A percentile compares a stretch with the other conserved stretches of the same genome.
phyloP scores from a whole-genome alignment of 345 rosid genomes.

The Erucastrum elatum region DNA sequence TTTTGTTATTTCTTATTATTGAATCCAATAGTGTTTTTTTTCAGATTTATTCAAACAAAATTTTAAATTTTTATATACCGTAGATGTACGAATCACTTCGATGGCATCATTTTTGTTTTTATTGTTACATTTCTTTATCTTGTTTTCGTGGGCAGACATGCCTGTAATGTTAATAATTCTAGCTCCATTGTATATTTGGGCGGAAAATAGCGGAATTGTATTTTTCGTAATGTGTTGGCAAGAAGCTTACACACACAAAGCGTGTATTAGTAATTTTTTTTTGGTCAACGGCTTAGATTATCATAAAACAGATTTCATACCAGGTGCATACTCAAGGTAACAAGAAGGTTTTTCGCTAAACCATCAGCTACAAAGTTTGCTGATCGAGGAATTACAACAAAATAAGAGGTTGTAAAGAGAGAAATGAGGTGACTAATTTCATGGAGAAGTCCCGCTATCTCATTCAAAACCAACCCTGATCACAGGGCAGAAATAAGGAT shows the following conservation, averaged over 20 bases:
- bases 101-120: background rate
- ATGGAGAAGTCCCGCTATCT: no score
- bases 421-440: no score
- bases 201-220: background rate
- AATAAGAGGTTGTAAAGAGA: no score
- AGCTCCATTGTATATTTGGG: background rate
- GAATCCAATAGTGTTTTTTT: background rate
- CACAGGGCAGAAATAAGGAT: no score
- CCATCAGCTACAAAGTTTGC: no score
- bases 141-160: background rate
- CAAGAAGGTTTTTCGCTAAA: no score
- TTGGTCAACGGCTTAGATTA: no score
- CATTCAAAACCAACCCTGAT: no score
- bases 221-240: background rate
- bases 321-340: no score
- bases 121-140: conserved; percentile 1
- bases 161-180: background rate
- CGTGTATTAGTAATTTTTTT: background rate
- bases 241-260: background rate
- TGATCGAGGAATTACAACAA: no score
- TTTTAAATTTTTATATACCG: background rate
- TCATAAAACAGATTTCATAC: no score
- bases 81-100: background rate
- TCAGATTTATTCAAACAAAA: background rate
- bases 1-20: conserved; percentile 4